Evolutionary conservation across 495 filamentous ascomycete species (phyloP).

Genomic region (Beverwykella pulmonaria): DNA sequence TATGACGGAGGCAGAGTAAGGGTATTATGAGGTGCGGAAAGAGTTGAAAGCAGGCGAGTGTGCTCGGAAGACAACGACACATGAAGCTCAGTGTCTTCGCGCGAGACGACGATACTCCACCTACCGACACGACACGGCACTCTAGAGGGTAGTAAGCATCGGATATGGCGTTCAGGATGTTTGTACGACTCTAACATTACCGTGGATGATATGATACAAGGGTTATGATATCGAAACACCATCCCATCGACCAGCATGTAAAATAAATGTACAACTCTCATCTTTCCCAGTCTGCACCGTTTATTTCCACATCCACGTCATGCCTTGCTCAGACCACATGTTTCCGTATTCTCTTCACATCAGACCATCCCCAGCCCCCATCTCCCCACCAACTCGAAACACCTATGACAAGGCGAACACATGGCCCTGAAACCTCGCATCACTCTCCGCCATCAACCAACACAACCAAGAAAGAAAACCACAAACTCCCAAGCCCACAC

Average conservation of each 20-base stretch:
- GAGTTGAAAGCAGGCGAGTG: background rate
- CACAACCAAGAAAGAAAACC: background rate
- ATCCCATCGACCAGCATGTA: background rate
- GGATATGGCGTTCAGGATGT: slow-evolving; percentile 7
- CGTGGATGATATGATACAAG: too few species aligned
- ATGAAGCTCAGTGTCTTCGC: background rate
- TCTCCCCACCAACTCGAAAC: background rate
- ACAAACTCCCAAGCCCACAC: background rate
- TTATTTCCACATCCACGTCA: background rate
- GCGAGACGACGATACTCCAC: background rate
- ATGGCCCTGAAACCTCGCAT: background rate
- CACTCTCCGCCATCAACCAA: background rate
- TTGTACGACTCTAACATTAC: background rate
- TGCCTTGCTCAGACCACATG: background rate
- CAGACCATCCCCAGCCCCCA: background rate
- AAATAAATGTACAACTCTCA: slow-evolving; percentile 5
- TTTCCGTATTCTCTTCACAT: background rate
- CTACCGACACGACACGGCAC: background rate
- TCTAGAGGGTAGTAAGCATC: background rate
- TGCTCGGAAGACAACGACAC: background rate
- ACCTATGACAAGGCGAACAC: background rate
- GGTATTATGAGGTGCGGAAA: background rate
- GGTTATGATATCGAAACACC: background rate
- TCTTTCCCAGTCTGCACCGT: background rate
- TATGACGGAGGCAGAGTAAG: background rate